Evolutionary conservation across 2,329 filamentous ascomycete species (phyloP).

Genomic region (Pseudocercospora musae): DNA sequence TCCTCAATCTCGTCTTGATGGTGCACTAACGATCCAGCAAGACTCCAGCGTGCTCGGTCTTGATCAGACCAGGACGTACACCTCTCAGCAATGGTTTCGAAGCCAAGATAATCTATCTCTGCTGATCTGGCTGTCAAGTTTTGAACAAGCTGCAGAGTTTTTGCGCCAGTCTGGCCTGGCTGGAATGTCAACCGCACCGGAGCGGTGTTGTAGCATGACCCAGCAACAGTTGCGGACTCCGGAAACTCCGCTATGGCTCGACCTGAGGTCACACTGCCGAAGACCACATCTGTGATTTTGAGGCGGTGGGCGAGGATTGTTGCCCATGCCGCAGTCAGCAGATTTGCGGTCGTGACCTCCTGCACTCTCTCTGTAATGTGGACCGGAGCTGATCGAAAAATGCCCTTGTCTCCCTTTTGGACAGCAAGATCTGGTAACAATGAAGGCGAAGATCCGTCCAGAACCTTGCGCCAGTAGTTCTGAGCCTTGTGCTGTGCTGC

Average conservation of each 20-base stretch:
- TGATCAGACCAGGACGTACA: not conserved
- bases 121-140: not conserved
- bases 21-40: not conserved
- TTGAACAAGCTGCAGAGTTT: not conserved
- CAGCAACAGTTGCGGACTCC: not conserved
- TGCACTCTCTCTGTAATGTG: not conserved
- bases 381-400: not conserved
- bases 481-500: not conserved
- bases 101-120: not conserved
- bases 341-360: conserved; percentile 2
- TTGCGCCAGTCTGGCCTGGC: not conserved
- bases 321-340: conserved; percentile 6
- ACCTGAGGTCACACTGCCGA: conserved; percentile 8
- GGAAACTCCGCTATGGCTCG: not conserved
- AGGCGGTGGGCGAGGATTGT: not conserved
- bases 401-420: not conserved
- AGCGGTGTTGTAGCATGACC: not conserved
- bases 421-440: not conserved
- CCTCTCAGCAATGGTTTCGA: not conserved
- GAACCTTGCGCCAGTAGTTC: not conserved
- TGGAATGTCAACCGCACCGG: not conserved
- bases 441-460: not conserved
- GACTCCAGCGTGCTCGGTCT: not conserved
- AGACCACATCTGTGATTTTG: not conserved
- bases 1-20: conserved; percentile 34